A percentile compares a stretch with the other conserved stretches of the same genome.
Evolutionary conservation across 1,284 basidiomycete genomes (phyloP).

Genomic region (Coriolopsis trogii): DNA sequence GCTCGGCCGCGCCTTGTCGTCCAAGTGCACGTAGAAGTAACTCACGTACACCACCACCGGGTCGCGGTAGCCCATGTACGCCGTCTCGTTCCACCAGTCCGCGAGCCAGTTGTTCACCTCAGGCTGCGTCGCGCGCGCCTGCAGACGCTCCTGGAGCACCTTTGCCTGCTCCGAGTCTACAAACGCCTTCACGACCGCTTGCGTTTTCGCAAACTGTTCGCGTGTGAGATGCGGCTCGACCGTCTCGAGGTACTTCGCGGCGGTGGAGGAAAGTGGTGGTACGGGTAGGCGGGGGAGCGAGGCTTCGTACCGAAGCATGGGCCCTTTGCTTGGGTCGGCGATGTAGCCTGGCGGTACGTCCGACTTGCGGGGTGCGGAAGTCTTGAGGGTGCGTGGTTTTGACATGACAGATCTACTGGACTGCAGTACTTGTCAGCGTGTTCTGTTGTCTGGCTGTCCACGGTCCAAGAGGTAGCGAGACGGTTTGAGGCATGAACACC

Average conservation of each 20-base stretch:
- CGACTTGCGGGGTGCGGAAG: slow-evolving; percentile 36
- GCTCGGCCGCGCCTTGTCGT: slow-evolving; percentile 59
- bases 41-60: slow-evolving; percentile 93
- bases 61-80: slow-evolving; percentile 86
- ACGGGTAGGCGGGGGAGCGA: slow-evolving; percentile 86
- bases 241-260: slow-evolving; percentile 85
- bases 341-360: slow-evolving; percentile 44
- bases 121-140: slow-evolving; percentile 71
- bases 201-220: slow-evolving; percentile 62
- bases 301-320: slow-evolving; percentile 82
- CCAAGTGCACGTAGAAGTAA: slow-evolving; percentile 93
- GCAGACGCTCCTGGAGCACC: slow-evolving; percentile 81
- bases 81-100: slow-evolving; percentile 98
- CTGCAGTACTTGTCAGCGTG: slow-evolving; percentile 6
- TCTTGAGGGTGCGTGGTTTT: slow-evolving; percentile 36
- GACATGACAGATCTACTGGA: slow-evolving; percentile 34
- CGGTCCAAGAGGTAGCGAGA: too few relatives aligned
- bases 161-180: slow-evolving; percentile 69
- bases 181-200: slow-evolving; percentile 70
- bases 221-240: slow-evolving; percentile 76
- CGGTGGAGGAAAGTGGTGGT: slow-evolving; percentile 79
- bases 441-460: too few relatives aligned
- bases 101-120: slow-evolving; percentile 81
- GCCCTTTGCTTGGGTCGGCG: slow-evolving; percentile 52
- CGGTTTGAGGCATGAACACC: too few relatives aligned